Conservation (phyloP, 2,329 filamentous ascomycete species). For the Alternaria panax region DNA sequence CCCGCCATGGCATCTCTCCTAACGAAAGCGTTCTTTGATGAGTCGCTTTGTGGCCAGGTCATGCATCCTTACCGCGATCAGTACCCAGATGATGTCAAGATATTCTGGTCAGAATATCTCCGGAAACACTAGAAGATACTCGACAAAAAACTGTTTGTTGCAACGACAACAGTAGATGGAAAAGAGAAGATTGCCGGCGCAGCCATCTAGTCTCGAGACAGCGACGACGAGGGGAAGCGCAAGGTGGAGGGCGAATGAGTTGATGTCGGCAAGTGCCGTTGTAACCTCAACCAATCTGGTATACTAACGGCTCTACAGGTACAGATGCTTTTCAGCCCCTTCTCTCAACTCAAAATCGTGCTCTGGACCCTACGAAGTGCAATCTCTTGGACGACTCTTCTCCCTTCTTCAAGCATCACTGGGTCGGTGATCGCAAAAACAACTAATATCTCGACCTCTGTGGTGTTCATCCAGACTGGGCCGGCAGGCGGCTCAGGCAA, state of each 20-base stretch:
- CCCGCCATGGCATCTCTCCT: slow-evolving; percentile 28
- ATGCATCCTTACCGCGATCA: slow-evolving; percentile 38
- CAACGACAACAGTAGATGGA: slow-evolving; percentile 7
- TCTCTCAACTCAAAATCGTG: slow-evolving; percentile 26
- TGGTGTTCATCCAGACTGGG: slow-evolving; percentile 51
- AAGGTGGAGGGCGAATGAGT: slow-evolving; percentile 17
- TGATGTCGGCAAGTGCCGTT: slow-evolving; percentile 20
- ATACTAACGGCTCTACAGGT: not conserved
- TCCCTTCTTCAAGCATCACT: slow-evolving; percentile 30
- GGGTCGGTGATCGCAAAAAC: slow-evolving; percentile 32
- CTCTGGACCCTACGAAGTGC: slow-evolving; percentile 26
- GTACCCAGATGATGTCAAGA: slow-evolving; percentile 33
- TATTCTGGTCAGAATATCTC: slow-evolving; percentile 33
- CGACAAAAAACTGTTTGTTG: slow-evolving; percentile 20
- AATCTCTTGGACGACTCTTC: slow-evolving; percentile 19
- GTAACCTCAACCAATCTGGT: not conserved
- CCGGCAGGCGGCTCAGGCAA: slow-evolving; percentile 49
- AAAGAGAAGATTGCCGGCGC: slow-evolving; percentile 26
- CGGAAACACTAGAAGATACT: slow-evolving; percentile 25
- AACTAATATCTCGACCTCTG: slow-evolving; percentile 53
- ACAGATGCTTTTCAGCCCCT: slow-evolving; percentile 14
- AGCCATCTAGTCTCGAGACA: slow-evolving; percentile 35
- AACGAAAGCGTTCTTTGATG: slow-evolving; percentile 39
- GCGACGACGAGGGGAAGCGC: slow-evolving; percentile 23
- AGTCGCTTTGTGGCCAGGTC: slow-evolving; percentile 36